A percentile compares a stretch with the other conserved stretches of the same genome.
phyloP scores from a whole-genome alignment of 2,329 filamentous ascomycete genomes.

The Arthrobotrys sphaeroides region DNA sequence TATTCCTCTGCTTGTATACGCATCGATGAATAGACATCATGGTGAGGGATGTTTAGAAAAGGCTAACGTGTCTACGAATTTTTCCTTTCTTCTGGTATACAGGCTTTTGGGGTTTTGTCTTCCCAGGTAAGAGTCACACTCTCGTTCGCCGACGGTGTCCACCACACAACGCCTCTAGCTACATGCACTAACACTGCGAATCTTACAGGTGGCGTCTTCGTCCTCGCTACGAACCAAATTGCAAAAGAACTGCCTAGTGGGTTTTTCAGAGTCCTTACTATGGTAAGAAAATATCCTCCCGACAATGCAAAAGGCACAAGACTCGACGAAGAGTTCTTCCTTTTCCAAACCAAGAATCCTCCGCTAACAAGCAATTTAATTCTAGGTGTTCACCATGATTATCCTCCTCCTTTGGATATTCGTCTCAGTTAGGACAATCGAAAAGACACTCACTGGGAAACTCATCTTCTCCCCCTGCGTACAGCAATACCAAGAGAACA shows the following conservation, averaged over 20 bases:
- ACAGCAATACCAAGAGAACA: slow-evolving; percentile 59
- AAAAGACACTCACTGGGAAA: slow-evolving; percentile 64
- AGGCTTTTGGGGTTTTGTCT: slow-evolving; percentile 54
- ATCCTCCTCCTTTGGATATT: slow-evolving; percentile 69
- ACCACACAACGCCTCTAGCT: not conserved
- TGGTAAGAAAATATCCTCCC: slow-evolving; percentile 59
- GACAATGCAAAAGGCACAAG: not conserved
- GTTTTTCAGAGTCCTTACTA: slow-evolving; percentile 69
- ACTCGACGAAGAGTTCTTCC: not conserved
- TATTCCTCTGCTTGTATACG: slow-evolving; percentile 59
- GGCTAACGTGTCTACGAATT: slow-evolving; percentile 18
- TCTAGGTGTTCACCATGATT: slow-evolving; percentile 64
- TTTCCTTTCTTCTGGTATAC: not conserved
- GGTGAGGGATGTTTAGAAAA: not conserved
- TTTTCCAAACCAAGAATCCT: not conserved
- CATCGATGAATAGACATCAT: not conserved
- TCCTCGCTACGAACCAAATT: slow-evolving; percentile 64
- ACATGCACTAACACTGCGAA: slow-evolving; percentile 19
- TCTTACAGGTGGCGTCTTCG: slow-evolving; percentile 65
- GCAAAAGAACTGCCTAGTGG: slow-evolving; percentile 66
- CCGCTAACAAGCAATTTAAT: not conserved
- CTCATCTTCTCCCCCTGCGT: slow-evolving; percentile 69
- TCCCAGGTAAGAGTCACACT: slow-evolving; percentile 42
- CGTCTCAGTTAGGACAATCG: slow-evolving; percentile 65
- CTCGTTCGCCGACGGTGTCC: not conserved